A percentile compares a stretch with the other conserved stretches of the same genome.
These are phyloP conservation scores for Globisporangium paddicum DNA, from an alignment of 352 stramenopile genomes.

Conservation along the genomic window DNA sequence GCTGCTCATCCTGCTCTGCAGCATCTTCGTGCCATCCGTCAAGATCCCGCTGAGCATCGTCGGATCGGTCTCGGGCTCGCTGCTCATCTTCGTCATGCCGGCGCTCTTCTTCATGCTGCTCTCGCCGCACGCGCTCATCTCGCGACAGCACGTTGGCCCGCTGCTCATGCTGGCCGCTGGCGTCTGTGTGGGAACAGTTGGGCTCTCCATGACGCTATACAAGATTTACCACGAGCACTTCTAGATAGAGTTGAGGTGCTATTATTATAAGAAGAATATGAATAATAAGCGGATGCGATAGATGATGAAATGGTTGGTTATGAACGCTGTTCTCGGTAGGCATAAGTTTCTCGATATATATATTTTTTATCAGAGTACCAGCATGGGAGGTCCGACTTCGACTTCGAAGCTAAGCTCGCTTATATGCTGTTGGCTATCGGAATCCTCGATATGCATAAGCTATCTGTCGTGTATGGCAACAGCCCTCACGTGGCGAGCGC, in stretches of 20 bases:
- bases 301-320: too few relatives aligned
- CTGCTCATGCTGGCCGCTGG: slow-evolving; percentile 57
- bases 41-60: slow-evolving; percentile 81
- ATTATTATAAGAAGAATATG: too few relatives aligned
- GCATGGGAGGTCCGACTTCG: too few relatives aligned
- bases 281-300: too few relatives aligned
- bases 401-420: too few relatives aligned
- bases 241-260: neutral
- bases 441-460: too few relatives aligned
- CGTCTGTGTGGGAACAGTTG: slow-evolving; percentile 36
- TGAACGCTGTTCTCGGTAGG: too few relatives aligned
- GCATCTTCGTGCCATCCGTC: slow-evolving; percentile 69
- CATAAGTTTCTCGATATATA: too few relatives aligned
- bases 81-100: slow-evolving; percentile 81
- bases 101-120: slow-evolving; percentile 75
- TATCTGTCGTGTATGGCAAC: too few relatives aligned
- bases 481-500: neutral
- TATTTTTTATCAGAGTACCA: too few relatives aligned
- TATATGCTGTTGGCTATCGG: too few relatives aligned
- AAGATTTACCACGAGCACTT: slow-evolving; percentile 28
- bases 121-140: slow-evolving; percentile 32
- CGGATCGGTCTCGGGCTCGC: slow-evolving; percentile 56
- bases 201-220: slow-evolving; percentile 44
- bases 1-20: slow-evolving; percentile 60
- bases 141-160: slow-evolving; percentile 34